Conservation (phyloP, 768 basidiomycete genomes). For the Hygrocybe punicea region DNA sequence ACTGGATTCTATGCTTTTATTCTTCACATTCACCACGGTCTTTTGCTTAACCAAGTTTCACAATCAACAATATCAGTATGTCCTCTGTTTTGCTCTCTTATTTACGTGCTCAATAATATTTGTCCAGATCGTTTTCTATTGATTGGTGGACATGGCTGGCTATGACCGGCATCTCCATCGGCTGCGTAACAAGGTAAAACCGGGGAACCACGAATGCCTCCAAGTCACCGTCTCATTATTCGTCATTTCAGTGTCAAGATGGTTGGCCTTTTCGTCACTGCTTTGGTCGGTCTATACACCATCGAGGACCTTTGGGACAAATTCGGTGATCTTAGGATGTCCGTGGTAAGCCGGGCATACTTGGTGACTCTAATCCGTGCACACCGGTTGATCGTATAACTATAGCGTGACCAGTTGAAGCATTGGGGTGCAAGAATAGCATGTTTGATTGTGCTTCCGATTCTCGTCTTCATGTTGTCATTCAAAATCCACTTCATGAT, state of each 20-base stretch:
- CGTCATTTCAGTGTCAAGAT: slow-evolving; percentile 78
- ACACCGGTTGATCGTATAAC: slow-evolving; percentile 7
- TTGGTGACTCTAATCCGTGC: not conserved
- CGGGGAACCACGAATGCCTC: not conserved
- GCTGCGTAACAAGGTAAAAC: slow-evolving; percentile 83
- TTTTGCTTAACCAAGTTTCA: slow-evolving; percentile 96
- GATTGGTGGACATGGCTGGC: slow-evolving; percentile 98
- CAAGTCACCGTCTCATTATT: not conserved
- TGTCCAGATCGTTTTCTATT: slow-evolving; percentile 75
- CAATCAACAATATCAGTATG: slow-evolving; percentile 88
- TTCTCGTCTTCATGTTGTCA: slow-evolving; percentile 86
- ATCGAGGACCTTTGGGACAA: slow-evolving; percentile 98
- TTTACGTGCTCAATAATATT: not conserved
- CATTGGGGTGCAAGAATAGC: slow-evolving; percentile 88
- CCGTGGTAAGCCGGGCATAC: slow-evolving; percentile 55
- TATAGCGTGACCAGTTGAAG: slow-evolving; percentile 76
- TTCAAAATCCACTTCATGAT: slow-evolving; percentile 98
- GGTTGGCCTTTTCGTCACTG: slow-evolving; percentile 93
- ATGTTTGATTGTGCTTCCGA: slow-evolving; percentile 85
- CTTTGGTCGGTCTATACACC: slow-evolving; percentile 92
- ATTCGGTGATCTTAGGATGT: slow-evolving; percentile 92
- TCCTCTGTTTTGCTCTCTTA: not conserved
- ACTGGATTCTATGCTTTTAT: slow-evolving; percentile 96
- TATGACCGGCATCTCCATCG: slow-evolving; percentile 93
- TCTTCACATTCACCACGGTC: slow-evolving; percentile 97